A percentile compares a stretch with the other conserved stretches of the same genome.
Evolutionary conservation across 768 basidiomycete species (phyloP).

Genomic region (Suillus subluteus): DNA sequence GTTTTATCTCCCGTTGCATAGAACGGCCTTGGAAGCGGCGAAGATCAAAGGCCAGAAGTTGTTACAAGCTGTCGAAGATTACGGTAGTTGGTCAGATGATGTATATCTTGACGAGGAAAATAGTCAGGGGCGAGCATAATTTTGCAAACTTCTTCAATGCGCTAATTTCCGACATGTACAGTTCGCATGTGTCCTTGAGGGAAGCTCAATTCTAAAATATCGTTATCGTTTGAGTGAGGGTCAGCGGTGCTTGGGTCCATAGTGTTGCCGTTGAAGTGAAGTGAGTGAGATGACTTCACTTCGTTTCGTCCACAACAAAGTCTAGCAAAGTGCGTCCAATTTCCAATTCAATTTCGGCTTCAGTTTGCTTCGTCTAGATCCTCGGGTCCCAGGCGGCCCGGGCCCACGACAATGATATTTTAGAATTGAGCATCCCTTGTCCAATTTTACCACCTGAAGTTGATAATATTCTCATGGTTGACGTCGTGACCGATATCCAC

Average conservation of each 20-base stretch:
- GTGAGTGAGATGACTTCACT: too few species aligned
- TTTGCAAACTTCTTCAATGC: background rate
- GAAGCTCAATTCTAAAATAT: background rate
- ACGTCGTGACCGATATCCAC: background rate
- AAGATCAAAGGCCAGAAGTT: conserved; percentile 26
- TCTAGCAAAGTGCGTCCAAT: too few species aligned
- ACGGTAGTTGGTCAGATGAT: conserved; percentile 33
- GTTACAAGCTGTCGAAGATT: conserved; percentile 27
- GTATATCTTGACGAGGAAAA: conserved; percentile 21
- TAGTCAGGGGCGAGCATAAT: conserved; percentile 3
- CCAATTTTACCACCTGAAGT: too few species aligned
- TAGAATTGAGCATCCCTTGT: too few species aligned
- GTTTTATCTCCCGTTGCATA: conserved; percentile 29
- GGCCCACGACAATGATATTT: too few species aligned
- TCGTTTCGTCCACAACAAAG: too few species aligned
- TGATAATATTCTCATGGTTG: background rate
- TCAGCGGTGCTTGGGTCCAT: too few species aligned
- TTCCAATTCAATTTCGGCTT: too few species aligned
- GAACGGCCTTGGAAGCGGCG: conserved; percentile 25
- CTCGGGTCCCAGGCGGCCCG: too few species aligned
- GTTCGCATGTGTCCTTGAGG: background rate
- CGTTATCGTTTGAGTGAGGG: background rate
- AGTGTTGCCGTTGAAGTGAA: too few species aligned
- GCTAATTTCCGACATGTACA: background rate
- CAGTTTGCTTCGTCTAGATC: background rate